Conservation (phyloP, 805 yeast species). For the Starmerella geochares region DNA sequence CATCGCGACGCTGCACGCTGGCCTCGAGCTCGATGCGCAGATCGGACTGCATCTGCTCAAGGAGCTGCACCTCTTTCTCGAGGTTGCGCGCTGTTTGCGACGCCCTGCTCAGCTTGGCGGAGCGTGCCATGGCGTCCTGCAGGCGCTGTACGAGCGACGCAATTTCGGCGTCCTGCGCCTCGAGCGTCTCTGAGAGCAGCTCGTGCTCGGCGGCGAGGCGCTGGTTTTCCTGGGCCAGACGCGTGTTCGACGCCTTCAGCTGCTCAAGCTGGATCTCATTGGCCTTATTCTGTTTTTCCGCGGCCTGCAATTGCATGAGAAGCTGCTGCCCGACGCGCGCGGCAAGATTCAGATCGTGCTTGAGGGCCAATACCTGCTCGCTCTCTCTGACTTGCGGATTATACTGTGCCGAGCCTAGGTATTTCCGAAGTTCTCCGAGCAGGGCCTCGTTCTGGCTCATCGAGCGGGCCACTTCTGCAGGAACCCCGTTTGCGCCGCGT, state of each 20-base stretch:
- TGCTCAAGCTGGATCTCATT: conserved; percentile 14
- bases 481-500: neutral
- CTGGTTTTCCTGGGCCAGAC: conserved; percentile 18
- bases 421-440: conserved; percentile 21
- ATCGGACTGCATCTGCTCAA: conserved; percentile 20
- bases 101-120: conserved; percentile 18
- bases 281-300: conserved; percentile 17
- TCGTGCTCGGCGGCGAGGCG: conserved; percentile 20
- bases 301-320: conserved; percentile 21
- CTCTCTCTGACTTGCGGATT: conserved; percentile 11
- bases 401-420: conserved; percentile 18
- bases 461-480: neutral
- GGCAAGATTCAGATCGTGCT: conserved; percentile 24
- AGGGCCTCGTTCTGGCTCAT: conserved; percentile 21
- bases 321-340: conserved; percentile 26
- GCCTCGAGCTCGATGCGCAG: conserved; percentile 17
- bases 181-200: conserved; percentile 16
- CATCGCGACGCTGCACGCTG: conserved; percentile 12
- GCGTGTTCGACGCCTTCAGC: conserved; percentile 13
- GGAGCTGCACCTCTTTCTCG: conserved; percentile 23
- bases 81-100: conserved; percentile 20
- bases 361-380: conserved; percentile 19
- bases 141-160: conserved; percentile 13
- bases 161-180: conserved; percentile 18
- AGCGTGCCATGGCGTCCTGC: conserved; percentile 13